These are phyloP conservation scores for Decorospora gaudefroyi DNA, from an alignment of 2,329 filamentous ascomycete genomes.

Conservation along the genomic window DNA sequence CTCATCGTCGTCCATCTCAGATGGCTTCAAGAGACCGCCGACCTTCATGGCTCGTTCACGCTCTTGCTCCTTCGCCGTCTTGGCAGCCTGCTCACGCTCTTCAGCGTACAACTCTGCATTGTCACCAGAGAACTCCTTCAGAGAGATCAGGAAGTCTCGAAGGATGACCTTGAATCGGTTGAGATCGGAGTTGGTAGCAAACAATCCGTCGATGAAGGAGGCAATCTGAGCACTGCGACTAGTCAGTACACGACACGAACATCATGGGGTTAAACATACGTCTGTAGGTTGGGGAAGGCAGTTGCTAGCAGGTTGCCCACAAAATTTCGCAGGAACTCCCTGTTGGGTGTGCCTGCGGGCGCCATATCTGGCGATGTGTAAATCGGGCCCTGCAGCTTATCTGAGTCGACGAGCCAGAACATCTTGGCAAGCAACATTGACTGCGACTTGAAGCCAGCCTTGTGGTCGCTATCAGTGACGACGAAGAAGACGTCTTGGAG, in stretches of 20 bases:
- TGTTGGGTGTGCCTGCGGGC: conserved; percentile 80
- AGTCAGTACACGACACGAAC: conserved; percentile 11
- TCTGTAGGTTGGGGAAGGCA: conserved; percentile 90
- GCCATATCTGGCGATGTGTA: conserved; percentile 80
- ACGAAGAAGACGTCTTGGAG: conserved; percentile 99
- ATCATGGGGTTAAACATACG: conserved; percentile 61
- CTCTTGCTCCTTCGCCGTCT: conserved; percentile 83
- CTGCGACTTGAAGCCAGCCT: conserved; percentile 98
- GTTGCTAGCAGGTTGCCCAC: conserved; percentile 82
- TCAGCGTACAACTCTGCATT: conserved; percentile 92
- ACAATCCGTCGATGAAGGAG: conserved; percentile 86
- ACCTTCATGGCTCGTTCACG: conserved; percentile 93
- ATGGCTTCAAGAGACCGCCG: conserved; percentile 92
- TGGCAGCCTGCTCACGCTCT: conserved; percentile 90
- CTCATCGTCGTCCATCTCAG: conserved; percentile 84
- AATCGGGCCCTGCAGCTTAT: conserved; percentile 91
- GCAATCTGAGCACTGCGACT: conserved; percentile 77
- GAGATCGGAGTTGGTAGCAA: conserved; percentile 84
- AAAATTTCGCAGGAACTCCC: conserved; percentile 87
- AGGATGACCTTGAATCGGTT: conserved; percentile 95
- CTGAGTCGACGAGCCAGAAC: conserved; percentile 89
- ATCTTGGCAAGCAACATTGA: conserved; percentile 90
- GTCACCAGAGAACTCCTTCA: conserved; percentile 96
- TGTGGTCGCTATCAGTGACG: conserved; percentile 95
- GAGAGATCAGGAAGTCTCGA: conserved; percentile 93